Evolutionary conservation across 176 grass and related monocot species (phyloP).

Genomic region (Triticum timopheevii): DNA sequence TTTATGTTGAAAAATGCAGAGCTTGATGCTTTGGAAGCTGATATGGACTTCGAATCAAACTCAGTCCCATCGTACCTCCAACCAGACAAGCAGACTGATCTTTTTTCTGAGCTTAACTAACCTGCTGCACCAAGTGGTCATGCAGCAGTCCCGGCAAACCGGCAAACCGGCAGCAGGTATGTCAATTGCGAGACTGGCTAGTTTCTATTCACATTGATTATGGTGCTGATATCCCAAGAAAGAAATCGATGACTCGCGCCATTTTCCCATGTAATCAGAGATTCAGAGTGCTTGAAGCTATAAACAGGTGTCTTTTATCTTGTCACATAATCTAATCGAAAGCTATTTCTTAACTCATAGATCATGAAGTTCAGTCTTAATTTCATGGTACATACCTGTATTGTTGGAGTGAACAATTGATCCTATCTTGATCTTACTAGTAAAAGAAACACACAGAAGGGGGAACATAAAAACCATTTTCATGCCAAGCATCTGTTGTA

Average conservation of each 20-base stretch:
- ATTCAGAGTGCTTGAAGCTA: background rate
- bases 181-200: background rate
- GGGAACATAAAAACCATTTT: background rate
- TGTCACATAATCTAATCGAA: background rate
- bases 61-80: too few relatives aligned
- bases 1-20: too few relatives aligned
- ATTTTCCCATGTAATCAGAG: background rate
- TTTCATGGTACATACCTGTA: background rate
- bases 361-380: background rate
- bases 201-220: background rate
- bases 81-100: too few relatives aligned
- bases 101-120: too few relatives aligned
- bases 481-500: background rate
- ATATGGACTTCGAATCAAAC: too few relatives aligned
- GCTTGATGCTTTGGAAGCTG: too few relatives aligned
- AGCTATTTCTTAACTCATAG: background rate
- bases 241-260: background rate
- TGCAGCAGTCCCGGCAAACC: background rate
- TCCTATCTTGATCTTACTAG: background rate
- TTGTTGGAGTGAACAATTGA: background rate
- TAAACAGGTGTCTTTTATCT: background rate
- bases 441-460: background rate
- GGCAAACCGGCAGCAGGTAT: slow-evolving; percentile 36
- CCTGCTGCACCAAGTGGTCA: too few relatives aligned
- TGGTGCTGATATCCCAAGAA: background rate